Evolutionary conservation across 176 grass and related monocot genomes (phyloP), one percentile per base, ranked within the genome.

Genomic region (Musa itinerans): DNA sequence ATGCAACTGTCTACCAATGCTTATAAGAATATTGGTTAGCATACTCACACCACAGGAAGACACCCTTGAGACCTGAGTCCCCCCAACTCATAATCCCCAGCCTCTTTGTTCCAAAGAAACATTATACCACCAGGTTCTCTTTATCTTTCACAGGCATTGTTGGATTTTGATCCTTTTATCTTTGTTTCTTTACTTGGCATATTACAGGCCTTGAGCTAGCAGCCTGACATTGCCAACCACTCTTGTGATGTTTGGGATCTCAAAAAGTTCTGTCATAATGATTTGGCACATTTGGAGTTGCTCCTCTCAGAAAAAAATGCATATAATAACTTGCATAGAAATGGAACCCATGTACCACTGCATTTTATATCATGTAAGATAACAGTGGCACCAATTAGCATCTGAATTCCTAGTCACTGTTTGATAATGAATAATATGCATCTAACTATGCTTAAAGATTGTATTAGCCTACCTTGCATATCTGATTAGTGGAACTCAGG

Each of bases 171-270:
- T 20, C 24, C 54, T 48, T 43, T 43, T 4, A 49, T 8, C 27
- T 74, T 75, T 75, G 19, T 21, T 61, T 75, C 5, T 20, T 50
- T 17, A 17, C 61, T 65, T 65, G 48, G 11, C 75, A 65, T 57
- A 74, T 56, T 74, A 59, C 75, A 77, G 65, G 75, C 75, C n/a
- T 75, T 55, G 50, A 73, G 71, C 52, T 55, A 73, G 71, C 71
- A 75, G 11, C 53, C 73, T 77, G 75, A 77, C 75, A 77, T 24
- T 77, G 75, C 59, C 75, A 77, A 50, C 61, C 75, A 63, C 53
- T 65, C 2, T 61, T 24, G 12, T 77, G 17, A 43, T 59, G 49
- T 77, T 65, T 77, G 66, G 53, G 29, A 51, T 52, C 61, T 77
- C 61, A 14, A 77, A 53, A 52, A 12, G 20, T 52, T 24, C 53